phyloP scores from a whole-genome alignment of 257 asterid genomes.

The Cinchona pubescens region DNA sequence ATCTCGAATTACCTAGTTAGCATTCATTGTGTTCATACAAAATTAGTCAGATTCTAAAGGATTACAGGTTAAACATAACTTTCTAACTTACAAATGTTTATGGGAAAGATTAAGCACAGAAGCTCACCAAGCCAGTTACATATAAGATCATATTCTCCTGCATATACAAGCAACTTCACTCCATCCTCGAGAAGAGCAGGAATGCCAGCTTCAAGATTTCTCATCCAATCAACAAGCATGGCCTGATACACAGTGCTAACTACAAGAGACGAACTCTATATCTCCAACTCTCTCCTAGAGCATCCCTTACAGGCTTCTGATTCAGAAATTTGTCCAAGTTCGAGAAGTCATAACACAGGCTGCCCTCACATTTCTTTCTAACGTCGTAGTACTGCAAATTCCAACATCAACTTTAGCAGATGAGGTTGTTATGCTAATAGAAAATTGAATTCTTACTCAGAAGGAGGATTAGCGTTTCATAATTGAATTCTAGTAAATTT shows the following conservation, averaged over 20 bases:
- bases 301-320: constrained; percentile 50
- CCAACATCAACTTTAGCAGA: background rate
- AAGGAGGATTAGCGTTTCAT: background rate
- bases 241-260: constrained; percentile 65
- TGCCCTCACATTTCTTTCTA: constrained; percentile 69
- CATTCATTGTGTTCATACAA: background rate
- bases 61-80: background rate
- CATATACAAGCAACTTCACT: constrained; percentile 58
- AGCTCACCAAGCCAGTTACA: constrained; percentile 79
- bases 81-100: background rate
- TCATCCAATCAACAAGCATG: constrained; percentile 86
- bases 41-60: background rate
- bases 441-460: too few species aligned
- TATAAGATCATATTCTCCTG: constrained; percentile 74
- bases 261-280: constrained; percentile 68
- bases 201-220: constrained; percentile 73
- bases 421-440: background rate
- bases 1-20: constrained; percentile 79
- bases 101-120: background rate
- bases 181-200: constrained; percentile 76
- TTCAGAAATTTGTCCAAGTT: constrained; percentile 63
- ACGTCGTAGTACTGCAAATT: constrained; percentile 63
- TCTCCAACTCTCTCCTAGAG: constrained; percentile 76
- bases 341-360: constrained; percentile 79
- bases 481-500: background rate